phyloP scores from a whole-genome alignment of 2,329 filamentous ascomycete species.

The Lecanosticta acicola region DNA sequence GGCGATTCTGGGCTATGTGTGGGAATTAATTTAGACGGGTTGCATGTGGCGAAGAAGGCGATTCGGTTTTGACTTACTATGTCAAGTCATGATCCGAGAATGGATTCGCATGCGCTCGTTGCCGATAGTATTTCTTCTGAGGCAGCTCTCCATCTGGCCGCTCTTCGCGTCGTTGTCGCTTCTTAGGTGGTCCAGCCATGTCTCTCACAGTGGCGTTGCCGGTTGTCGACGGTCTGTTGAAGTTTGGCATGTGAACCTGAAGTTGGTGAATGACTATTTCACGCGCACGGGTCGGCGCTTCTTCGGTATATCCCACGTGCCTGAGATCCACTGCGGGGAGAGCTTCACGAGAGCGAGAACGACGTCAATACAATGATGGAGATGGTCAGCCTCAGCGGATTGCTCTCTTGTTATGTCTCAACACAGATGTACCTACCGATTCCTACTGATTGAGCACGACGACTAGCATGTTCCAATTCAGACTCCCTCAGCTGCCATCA shows the following conservation, averaged over 20 bases:
- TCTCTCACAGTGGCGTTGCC: no score
- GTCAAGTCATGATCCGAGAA: slow-evolving; percentile 88
- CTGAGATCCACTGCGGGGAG: neutral
- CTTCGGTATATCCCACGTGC: neutral
- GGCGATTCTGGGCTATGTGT: slow-evolving; percentile 66
- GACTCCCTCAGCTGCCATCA: slow-evolving; percentile 26
- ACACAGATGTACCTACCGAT: neutral
- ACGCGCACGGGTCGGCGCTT: neutral
- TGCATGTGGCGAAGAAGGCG: neutral
- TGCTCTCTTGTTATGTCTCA: neutral
- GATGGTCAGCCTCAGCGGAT: neutral
- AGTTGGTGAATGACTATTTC: neutral
- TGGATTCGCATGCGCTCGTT: slow-evolving; percentile 94
- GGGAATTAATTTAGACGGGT: slow-evolving; percentile 13
- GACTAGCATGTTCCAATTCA: slow-evolving; percentile 31
- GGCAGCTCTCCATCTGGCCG: slow-evolving; percentile 57
- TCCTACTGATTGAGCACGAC: no score
- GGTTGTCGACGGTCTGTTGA: neutral
- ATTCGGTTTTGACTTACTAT: slow-evolving; percentile 81
- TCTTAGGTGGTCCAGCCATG: slow-evolving; percentile 36
- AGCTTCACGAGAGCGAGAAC: neutral
- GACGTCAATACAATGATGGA: neutral
- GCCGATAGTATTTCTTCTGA: slow-evolving; percentile 92
- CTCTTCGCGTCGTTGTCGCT: slow-evolving; percentile 44
- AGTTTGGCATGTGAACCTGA: neutral